Base-by-base conservation (phyloP, 2,329 filamentous ascomycete species). In the Epicoccum nigrum region DNA sequence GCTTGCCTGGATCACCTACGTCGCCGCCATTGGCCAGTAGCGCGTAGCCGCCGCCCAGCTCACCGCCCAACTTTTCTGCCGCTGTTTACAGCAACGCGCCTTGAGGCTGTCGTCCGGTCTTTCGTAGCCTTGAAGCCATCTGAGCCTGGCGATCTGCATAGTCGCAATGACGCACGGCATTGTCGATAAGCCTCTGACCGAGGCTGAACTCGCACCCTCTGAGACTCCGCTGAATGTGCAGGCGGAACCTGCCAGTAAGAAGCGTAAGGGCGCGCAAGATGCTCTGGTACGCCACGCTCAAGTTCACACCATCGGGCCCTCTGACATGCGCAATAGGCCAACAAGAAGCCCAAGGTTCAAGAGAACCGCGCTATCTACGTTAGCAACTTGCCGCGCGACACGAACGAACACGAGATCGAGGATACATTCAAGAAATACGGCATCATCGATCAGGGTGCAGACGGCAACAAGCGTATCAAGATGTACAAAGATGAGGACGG, bases 361-460 rank as follows among this genome's bases (percentile, higher is more conserved):
- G 69, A 92, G 63, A 97, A 97, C 72, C 96, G 90, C 5, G 93
- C 93, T 33, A 84, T 99, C 58, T 99, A 93, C 76, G 89, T 97
- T 39, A 96, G 92, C 4, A 90, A 89, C 11, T 83, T 99, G 4
- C 95, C 94, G 0, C 74, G 80, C 31, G 90, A 97, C 71, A 88
- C 85, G 34, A 90, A 88, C 0, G 79, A 87, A 33, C 84, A 89
- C 23, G 94, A 99, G 76, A 85, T 99, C 13, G 83, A 88, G 60
- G 84, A 91, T 19, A 80, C 90, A 21, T 99, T 99, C 77, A 90
- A 87, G 40, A 93, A 90, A 71, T 95, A 85, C 67, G 88, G 97
- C 60, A 92, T 99, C 59, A 91, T 93, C 40, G 92, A 97, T 74
- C 90, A 96, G 74, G 92, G 96, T 59, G 92, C 97, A 67, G 92